Conservation (phyloP, 2,329 filamentous ascomycete species). For the Leptosphaerulina australis region DNA sequence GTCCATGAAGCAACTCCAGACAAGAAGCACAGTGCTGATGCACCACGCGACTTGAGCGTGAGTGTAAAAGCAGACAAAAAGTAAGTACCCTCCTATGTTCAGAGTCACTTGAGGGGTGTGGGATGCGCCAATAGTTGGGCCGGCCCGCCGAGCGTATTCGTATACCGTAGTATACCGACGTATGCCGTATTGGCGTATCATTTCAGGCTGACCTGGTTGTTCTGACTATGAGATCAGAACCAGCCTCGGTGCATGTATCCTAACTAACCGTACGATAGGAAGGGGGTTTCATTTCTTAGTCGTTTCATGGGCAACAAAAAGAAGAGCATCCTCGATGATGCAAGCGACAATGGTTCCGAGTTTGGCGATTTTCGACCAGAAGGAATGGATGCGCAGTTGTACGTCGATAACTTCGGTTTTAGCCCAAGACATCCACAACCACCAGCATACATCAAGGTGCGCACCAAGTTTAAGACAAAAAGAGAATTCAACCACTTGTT, state of each 20-base stretch:
- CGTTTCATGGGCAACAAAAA: constrained; percentile 81
- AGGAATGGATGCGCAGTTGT: constrained; percentile 81
- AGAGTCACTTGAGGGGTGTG: not conserved
- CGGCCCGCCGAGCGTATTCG: constrained; percentile 1
- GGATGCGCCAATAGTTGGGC: not conserved
- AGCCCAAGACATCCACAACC: constrained; percentile 88
- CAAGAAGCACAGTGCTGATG: constrained; percentile 38
- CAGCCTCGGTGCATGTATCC: constrained; percentile 3
- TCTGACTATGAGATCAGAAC: too few relatives aligned
- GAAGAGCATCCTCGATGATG: constrained; percentile 61
- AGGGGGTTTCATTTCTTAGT: constrained; percentile 88
- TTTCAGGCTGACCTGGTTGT: constrained; percentile 3
- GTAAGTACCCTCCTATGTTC: constrained; percentile 32
- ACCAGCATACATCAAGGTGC: constrained; percentile 87
- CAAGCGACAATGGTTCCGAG: constrained; percentile 71
- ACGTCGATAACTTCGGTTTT: constrained; percentile 75
- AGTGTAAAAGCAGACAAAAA: constrained; percentile 44
- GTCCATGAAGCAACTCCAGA: constrained; percentile 60
- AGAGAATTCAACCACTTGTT: constrained; percentile 87
- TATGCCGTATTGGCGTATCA: constrained; percentile 15
- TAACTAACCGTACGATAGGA: constrained; percentile 59
- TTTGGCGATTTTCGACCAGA: constrained; percentile 71
- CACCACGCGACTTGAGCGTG: constrained; percentile 29
- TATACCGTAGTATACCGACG: constrained; percentile 19
- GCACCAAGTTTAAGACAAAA: constrained; percentile 77